Percentiles rank a stretch among this genome's conserved stretches.
Conservation (phyloP, 306 rosid genomes). For the Cucumis melo region DNA sequence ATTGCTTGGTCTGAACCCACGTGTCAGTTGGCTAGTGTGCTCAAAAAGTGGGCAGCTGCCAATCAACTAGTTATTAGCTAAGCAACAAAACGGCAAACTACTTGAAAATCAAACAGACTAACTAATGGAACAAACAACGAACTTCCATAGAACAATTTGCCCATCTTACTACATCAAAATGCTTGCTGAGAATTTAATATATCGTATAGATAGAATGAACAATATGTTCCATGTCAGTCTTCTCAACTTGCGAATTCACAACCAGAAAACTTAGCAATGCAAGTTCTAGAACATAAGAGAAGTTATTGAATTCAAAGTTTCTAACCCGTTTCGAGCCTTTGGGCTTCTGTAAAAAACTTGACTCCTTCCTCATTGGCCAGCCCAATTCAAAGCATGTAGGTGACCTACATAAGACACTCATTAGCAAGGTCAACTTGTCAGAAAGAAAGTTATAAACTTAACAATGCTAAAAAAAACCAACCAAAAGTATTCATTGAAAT, state of each 20-base stretch:
- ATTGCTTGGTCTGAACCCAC: background rate
- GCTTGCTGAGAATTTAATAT: background rate
- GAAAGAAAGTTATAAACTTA: background rate
- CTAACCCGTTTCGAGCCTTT: slow-evolving; percentile 69
- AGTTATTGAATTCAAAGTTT: slow-evolving; percentile 6
- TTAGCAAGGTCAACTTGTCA: background rate
- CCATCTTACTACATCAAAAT: background rate
- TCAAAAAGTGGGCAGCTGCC: background rate
- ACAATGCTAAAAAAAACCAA: slow-evolving; percentile 16
- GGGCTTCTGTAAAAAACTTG: slow-evolving; percentile 49
- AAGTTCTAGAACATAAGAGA: background rate
- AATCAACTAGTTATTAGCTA: background rate
- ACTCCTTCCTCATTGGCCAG: slow-evolving; percentile 64
- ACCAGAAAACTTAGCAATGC: background rate
- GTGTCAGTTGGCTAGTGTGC: background rate
- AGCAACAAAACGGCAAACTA: background rate
- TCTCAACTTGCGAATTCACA: background rate
- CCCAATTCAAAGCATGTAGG: slow-evolving; percentile 71
- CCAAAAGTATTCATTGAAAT: slow-evolving; percentile 98
- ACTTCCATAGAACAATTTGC: background rate
- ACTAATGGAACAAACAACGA: background rate
- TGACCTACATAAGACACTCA: slow-evolving; percentile 46
- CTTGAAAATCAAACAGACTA: background rate
- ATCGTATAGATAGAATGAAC: background rate
- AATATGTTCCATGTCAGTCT: background rate